Evolutionary conservation across 2,329 filamentous ascomycete genomes (phyloP).

Genomic region (Talaromyces funiculosus): DNA sequence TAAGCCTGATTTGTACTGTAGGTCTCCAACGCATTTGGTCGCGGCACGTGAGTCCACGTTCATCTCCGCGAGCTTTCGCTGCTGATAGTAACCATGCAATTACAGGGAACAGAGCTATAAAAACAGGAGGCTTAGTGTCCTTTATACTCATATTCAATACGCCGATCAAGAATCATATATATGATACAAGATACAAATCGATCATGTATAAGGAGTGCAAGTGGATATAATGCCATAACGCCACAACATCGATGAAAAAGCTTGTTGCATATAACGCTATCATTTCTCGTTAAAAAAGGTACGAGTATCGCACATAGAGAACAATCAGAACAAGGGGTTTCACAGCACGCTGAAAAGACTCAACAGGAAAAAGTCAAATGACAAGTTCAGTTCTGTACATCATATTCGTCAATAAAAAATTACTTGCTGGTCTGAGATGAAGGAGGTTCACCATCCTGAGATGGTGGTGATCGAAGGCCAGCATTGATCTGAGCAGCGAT

Average conservation of each 20-base stretch:
- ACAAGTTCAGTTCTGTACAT: background rate
- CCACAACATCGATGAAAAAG: background rate
- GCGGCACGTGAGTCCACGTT: background rate
- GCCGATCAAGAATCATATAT: background rate
- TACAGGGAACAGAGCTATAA: background rate
- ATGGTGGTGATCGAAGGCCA: constrained; percentile 23
- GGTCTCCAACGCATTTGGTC: background rate
- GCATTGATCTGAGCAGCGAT: constrained; percentile 44
- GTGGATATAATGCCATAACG: background rate
- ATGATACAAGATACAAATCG: background rate
- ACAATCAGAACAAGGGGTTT: background rate
- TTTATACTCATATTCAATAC: background rate
- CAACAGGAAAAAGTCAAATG: background rate
- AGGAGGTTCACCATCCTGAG: constrained; percentile 1
- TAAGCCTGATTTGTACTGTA: background rate
- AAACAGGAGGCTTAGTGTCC: too few relatives aligned
- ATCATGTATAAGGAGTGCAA: background rate
- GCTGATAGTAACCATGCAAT: background rate
- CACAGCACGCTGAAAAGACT: background rate
- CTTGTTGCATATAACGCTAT: background rate
- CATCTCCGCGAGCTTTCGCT: background rate
- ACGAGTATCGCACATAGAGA: background rate
- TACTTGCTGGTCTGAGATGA: background rate
- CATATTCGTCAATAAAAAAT: background rate
- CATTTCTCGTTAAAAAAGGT: constrained; percentile 9